Conservation (phyloP, 441 rosid genomes). For the Viola pubescens region DNA sequence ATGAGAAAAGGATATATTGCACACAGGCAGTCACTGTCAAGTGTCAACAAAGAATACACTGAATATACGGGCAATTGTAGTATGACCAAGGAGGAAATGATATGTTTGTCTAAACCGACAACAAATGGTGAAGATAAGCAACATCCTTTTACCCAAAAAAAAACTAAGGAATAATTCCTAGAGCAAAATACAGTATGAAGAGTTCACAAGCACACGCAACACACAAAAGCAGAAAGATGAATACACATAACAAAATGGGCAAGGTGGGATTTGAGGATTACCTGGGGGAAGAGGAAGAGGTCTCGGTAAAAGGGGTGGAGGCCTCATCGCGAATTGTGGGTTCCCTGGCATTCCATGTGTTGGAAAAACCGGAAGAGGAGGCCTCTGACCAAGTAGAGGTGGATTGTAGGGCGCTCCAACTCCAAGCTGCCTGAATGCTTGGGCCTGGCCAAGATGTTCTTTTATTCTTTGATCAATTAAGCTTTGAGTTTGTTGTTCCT, state of each 20-base stretch:
- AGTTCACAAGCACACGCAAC: no score
- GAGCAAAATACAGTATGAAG: background rate
- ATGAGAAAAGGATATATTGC: background rate
- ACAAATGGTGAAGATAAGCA: no score
- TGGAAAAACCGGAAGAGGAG: slow-evolving; percentile 68
- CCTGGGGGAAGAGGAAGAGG: slow-evolving; percentile 64
- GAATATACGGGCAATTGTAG: background rate
- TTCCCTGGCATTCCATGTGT: slow-evolving; percentile 50
- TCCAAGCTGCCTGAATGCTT: slow-evolving; percentile 81
- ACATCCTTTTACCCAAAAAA: no score
- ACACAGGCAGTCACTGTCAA: background rate
- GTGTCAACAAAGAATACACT: no score
- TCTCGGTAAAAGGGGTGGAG: slow-evolving; percentile 70
- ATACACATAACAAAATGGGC: background rate
- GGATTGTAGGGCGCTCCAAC: slow-evolving; percentile 88
- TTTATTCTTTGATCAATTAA: slow-evolving; percentile 90
- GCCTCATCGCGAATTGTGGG: slow-evolving; percentile 67
- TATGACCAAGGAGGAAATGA: background rate
- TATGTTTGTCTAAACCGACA: no score
- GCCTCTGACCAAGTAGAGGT: slow-evolving; percentile 65
- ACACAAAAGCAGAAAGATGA: background rate
- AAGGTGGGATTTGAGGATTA: slow-evolving; percentile 2
- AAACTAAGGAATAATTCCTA: no score
- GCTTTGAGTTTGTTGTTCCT: slow-evolving; percentile 95
- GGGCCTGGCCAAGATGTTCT: slow-evolving; percentile 89